Conservation (phyloP, 495 filamentous ascomycete species). For the Aspergillus avenaceus region DNA sequence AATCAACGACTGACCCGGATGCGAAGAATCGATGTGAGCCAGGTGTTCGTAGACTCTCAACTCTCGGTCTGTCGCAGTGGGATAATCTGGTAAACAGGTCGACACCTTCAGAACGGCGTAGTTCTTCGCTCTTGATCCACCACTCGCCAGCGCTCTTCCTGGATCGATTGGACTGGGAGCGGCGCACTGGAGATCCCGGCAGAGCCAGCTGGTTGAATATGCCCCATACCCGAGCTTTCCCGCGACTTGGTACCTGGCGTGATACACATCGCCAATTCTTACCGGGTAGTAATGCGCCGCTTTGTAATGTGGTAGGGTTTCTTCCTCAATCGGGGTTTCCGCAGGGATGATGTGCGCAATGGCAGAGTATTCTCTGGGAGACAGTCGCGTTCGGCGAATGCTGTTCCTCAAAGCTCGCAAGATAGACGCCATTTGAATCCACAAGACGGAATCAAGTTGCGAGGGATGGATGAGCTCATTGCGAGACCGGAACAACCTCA, state of each 20-base stretch:
- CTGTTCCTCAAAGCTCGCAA: no score
- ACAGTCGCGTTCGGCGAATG: no score
- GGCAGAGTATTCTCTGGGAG: no score
- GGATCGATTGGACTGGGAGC: neutral
- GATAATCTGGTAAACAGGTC: slow-evolving; percentile 14
- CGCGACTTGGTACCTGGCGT: slow-evolving; percentile 44
- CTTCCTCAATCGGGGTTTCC: slow-evolving; percentile 33
- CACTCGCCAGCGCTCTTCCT: slow-evolving; percentile 3
- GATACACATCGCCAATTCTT: slow-evolving; percentile 44
- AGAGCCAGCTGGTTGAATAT: slow-evolving; percentile 52
- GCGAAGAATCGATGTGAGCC: slow-evolving; percentile 18
- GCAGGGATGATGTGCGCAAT: no score
- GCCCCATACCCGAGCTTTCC: slow-evolving; percentile 53
- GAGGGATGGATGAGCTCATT: no score
- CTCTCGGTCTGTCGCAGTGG: slow-evolving; percentile 28
- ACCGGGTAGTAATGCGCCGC: slow-evolving; percentile 45
- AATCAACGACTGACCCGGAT: slow-evolving; percentile 34
- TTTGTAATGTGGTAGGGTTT: slow-evolving; percentile 38
- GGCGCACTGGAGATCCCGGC: slow-evolving; percentile 42
- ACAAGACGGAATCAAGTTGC: no score
- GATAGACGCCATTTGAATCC: no score
- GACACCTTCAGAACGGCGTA: slow-evolving; percentile 21
- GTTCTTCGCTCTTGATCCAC: slow-evolving; percentile 9
- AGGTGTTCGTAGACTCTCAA: slow-evolving; percentile 37
- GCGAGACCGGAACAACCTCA: no score